These are phyloP conservation scores for Chlorella sp. DNA, from an alignment of 139 green algal species.

Conservation along the genomic window DNA sequence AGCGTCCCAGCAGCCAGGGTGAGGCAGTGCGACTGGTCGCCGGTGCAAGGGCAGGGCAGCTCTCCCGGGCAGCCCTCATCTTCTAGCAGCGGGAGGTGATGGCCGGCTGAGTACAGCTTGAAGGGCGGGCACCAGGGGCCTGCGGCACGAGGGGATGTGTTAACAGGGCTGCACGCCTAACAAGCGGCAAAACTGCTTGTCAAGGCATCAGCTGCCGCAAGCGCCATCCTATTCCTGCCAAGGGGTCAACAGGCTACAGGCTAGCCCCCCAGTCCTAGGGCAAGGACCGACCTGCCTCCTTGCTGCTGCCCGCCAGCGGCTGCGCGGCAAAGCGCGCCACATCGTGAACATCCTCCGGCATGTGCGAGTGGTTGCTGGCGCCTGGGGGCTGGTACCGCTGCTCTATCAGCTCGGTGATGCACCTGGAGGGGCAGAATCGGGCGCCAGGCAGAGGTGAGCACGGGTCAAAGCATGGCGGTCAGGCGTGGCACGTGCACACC, in stretches of 20 bases:
- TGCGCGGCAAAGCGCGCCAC: background rate
- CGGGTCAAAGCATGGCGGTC: too few relatives aligned
- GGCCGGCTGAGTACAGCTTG: slow-evolving; percentile 20
- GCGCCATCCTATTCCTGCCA: too few relatives aligned
- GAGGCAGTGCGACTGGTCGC: slow-evolving; percentile 19
- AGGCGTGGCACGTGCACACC: too few relatives aligned
- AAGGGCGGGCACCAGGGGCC: slow-evolving; percentile 17
- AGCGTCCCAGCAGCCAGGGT: background rate
- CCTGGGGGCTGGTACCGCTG: slow-evolving; percentile 6
- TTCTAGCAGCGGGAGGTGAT: slow-evolving; percentile 13
- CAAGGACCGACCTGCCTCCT: background rate
- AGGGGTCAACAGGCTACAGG: too few relatives aligned
- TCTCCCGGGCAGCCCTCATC: slow-evolving; percentile 10
- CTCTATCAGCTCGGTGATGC: slow-evolving; percentile 18
- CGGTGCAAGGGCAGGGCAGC: slow-evolving; percentile 26
- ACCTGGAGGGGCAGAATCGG: slow-evolving; percentile 6
- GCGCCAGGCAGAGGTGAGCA: too few relatives aligned
- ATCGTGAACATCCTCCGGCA: background rate
- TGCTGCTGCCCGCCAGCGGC: background rate
- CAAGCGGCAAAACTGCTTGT: background rate
- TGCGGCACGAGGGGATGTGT: background rate
- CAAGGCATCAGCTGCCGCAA: background rate
- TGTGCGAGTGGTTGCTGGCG: background rate
- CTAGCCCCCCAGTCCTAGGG: too few relatives aligned
- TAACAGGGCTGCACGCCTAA: background rate